phyloP scores from a whole-genome alignment of 2,329 filamentous ascomycete species.

The Aphanocladium album region DNA sequence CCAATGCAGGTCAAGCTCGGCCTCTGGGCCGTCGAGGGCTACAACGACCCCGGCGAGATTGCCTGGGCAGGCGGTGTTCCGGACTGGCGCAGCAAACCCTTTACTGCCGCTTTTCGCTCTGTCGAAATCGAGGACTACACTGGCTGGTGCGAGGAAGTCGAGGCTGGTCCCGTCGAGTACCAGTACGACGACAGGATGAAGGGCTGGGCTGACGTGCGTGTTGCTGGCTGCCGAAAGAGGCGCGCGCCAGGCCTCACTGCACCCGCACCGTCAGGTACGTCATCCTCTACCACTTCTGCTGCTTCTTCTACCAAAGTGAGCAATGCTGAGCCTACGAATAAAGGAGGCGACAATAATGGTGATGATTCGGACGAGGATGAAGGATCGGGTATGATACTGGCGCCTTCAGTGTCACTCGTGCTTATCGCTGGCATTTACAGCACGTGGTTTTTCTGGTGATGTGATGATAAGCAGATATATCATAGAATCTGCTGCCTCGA shows the following conservation, averaged over 20 bases:
- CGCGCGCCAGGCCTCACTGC: conserved; percentile 12
- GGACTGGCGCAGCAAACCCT: conserved; percentile 23
- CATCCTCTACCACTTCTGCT: background rate
- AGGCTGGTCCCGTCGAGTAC: conserved; percentile 21
- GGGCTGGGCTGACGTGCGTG: conserved; percentile 26
- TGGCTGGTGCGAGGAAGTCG: conserved; percentile 22
- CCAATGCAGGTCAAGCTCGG: conserved; percentile 63
- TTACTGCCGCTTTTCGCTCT: conserved; percentile 21
- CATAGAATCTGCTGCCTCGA: too few species aligned
- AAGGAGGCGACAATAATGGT: background rate
- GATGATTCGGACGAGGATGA: background rate
- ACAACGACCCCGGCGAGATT: conserved; percentile 53
- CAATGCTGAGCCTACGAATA: conserved; percentile 6
- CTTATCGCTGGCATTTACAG: background rate
- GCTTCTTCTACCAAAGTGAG: background rate
- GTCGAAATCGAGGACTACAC: conserved; percentile 27
- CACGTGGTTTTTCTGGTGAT: background rate
- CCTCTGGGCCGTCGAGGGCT: conserved; percentile 48
- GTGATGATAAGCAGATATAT: too few species aligned
- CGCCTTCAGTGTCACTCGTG: background rate
- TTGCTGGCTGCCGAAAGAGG: conserved; percentile 24
- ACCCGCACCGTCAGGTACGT: conserved; percentile 8
- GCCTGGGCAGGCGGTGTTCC: conserved; percentile 60
- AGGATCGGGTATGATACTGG: background rate
- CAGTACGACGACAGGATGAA: conserved; percentile 22